These are phyloP conservation scores for Colletotrichum truncatum DNA, from an alignment of 2,329 filamentous ascomycete genomes.

Conservation along the genomic window DNA sequence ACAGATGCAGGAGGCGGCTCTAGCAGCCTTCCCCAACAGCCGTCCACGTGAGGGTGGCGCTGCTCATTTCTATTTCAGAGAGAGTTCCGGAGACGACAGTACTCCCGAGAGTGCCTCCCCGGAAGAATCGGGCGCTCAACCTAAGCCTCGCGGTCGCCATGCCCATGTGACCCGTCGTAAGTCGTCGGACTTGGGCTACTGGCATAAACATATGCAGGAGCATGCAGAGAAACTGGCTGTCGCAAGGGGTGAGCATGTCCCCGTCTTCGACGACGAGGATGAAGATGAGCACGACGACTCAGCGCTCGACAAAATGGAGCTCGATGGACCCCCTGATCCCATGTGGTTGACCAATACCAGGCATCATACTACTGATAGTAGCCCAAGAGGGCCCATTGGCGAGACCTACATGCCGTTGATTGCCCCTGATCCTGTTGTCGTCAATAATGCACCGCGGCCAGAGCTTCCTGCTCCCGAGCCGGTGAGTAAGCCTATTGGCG, in stretches of 20 bases:
- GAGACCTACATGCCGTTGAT: slow-evolving; percentile 31
- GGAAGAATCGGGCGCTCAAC: slow-evolving; percentile 36
- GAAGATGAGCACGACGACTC: slow-evolving; percentile 41
- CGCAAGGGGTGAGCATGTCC: slow-evolving; percentile 42
- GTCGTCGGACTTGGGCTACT: slow-evolving; percentile 75
- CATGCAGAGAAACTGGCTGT: slow-evolving; percentile 74
- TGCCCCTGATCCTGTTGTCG: not conserved
- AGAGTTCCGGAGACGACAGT: slow-evolving; percentile 68
- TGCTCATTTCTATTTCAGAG: slow-evolving; percentile 75
- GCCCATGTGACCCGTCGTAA: slow-evolving; percentile 57
- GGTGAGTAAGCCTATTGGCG: slow-evolving; percentile 9
- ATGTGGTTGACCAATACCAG: slow-evolving; percentile 51
- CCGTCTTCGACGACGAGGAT: slow-evolving; percentile 35
- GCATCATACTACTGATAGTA: slow-evolving; percentile 26
- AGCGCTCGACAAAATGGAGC: slow-evolving; percentile 54
- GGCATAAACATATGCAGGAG: slow-evolving; percentile 82
- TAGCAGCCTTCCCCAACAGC: slow-evolving; percentile 81
- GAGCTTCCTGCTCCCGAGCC: slow-evolving; percentile 18
- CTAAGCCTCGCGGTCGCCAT: slow-evolving; percentile 28
- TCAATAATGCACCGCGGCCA: slow-evolving; percentile 6
- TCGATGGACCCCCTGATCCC: slow-evolving; percentile 48
- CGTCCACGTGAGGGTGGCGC: slow-evolving; percentile 75
- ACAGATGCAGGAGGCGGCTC: slow-evolving; percentile 79
- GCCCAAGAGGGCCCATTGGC: slow-evolving; percentile 25
- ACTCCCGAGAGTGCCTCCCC: slow-evolving; percentile 48